Evolutionary conservation across 73 alveolate genomes (phyloP), one percentile per base, ranked within the genome.

Genomic region (Tetrahymena elliotti): DNA sequence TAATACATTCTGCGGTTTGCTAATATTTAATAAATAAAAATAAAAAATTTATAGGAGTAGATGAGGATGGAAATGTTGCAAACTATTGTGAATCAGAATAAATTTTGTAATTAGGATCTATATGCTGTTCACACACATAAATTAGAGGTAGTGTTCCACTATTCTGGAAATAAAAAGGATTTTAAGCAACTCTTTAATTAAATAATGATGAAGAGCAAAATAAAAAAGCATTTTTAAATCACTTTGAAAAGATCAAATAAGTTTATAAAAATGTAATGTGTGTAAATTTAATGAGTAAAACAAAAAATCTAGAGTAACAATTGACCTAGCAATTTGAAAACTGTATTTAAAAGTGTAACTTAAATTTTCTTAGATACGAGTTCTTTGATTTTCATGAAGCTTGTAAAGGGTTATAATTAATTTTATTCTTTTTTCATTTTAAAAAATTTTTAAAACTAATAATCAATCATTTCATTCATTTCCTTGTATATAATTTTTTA

Each of bases 61-160:
- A 94, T 40, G 38, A 84, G 27, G 94, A 94, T 24, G 96, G 96
- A 20, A 94, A 94, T 94, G 96, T 47, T 83, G 94, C 96, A 13
- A 94, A 94, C 41, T 94, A 37, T 83, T 68, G 94, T 83, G 96
- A 94, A 24, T 68, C 94, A 16, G 96, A 94, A 33, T 37, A 94
- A 84, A 38, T 94, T 1, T 12, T 94, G 36, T 94, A 94, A 27
- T 31, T 83, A 35, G 83, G 93, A 10, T 83, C 92, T 38, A 93
- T 68, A 9, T 83, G 83, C 13, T 84, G 93, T 27, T 68, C 47
- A 6, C 93, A 94, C 37, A 84, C 53, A 33, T 83, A 83, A 39
- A 68, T 93, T 84, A 94, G 96, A 84, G 96, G 96, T 6, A 94
- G 96, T 8, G 34, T 94, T 33, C 96, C 96, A 37, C 38, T 94